Base-by-base conservation (phyloP, 441 rosid genomes). In the Jatropha podagrica region DNA sequence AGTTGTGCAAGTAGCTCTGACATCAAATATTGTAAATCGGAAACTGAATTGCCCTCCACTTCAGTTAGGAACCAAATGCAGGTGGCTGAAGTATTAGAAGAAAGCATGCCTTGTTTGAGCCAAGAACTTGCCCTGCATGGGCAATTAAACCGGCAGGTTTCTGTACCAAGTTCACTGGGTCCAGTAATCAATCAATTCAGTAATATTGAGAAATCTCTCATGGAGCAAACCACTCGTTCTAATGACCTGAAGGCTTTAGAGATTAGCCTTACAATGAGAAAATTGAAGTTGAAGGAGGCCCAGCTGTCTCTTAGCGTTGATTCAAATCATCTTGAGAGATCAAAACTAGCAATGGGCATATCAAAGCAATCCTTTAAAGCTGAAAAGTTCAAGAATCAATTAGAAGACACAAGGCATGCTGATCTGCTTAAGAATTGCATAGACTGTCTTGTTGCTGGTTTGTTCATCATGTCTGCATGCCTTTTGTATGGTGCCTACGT, bases 371-470 rank as follows among this genome's bases (percentile, higher is more conserved):
- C 94, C 56, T 94, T 96, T 76, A 83, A 74, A 77, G 85, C 76
- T 20, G 97, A 91, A 79, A 91, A 91, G 84, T 90, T 89, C 86
- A 92, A 89, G 88, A 91, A 78, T 52, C 77, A 91, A 72, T 65
- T 88, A 80, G 92, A 88, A 88, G 97, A 90, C 65, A 61, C 79
- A n/a, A 91, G 87, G 81, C 88, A 91, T 79, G 83, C 82, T 0
- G 96, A 94, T 66, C 90, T 92, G 82, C 94, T 82, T 42, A 86
- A 71, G 79, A 91, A 64, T 71, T 87, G 90, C 83, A 82, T 87
- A 62, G 97, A 94, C 63, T 90, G 90, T 84, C 97, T 94, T 60
- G 95, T 89, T 71, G 87, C 92, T n/a, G 91, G 97, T 61, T 82
- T 94, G 79, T 65, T 90, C 74, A 69, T 76, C 80, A 92, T 92